These are phyloP conservation scores for Sordaria brevicollis DNA, from an alignment of 495 filamentous ascomycete species.

Conservation along the genomic window DNA sequence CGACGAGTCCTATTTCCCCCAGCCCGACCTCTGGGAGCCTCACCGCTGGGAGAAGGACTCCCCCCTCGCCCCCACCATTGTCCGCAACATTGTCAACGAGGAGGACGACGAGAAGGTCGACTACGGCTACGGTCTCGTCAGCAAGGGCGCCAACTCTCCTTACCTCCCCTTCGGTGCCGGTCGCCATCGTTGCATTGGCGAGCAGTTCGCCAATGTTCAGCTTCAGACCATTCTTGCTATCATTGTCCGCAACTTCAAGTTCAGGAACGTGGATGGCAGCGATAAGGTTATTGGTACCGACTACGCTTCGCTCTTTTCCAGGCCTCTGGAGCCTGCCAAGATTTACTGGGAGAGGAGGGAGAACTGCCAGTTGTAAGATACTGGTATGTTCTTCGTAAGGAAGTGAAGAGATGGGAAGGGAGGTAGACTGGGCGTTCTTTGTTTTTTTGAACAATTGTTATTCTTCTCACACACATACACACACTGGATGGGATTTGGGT, in stretches of 20 bases:
- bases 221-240: constrained; percentile 75
- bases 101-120: constrained; percentile 69
- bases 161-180: constrained; percentile 95
- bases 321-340: constrained; percentile 53
- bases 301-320: constrained; percentile 59
- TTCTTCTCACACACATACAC: neutral
- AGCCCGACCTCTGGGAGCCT: constrained; percentile 75
- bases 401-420: neutral
- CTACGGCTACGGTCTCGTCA: constrained; percentile 89
- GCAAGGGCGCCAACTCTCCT: constrained; percentile 74
- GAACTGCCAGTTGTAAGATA: neutral
- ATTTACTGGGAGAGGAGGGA: constrained; percentile 57
- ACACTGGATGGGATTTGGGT: neutral
- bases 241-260: constrained; percentile 64
- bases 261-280: constrained; percentile 59
- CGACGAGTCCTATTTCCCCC: constrained; percentile 64
- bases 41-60: constrained; percentile 65
- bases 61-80: constrained; percentile 32
- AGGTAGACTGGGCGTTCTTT: neutral
- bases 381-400: neutral
- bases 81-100: constrained; percentile 39
- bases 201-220: constrained; percentile 94
- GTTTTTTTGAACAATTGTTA: neutral
- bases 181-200: constrained; percentile 88
- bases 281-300: constrained; percentile 69